phyloP scores from a whole-genome alignment of 371 early-diverging fungal species.

The Apophysomyces elegans region DNA sequence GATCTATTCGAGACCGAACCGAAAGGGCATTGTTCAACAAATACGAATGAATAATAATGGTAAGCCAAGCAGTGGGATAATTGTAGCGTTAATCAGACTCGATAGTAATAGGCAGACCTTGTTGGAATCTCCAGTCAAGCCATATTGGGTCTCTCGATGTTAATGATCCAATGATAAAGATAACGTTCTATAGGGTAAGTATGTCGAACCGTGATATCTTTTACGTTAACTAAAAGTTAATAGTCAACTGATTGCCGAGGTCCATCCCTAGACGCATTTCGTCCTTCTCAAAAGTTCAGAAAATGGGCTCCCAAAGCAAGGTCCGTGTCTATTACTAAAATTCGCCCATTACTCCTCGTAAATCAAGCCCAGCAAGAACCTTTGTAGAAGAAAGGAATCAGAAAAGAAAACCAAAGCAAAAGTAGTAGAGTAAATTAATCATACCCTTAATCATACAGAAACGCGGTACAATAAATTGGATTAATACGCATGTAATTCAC shows the following conservation, averaged over 20 bases:
- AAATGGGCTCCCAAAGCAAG: constrained; percentile 14
- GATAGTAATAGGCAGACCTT: neutral
- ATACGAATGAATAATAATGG: constrained; percentile 18
- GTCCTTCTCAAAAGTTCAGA: constrained; percentile 7
- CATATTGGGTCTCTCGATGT: constrained; percentile 16
- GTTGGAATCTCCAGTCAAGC: constrained; percentile 17
- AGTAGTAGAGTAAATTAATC: too few species aligned
- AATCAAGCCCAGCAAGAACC: neutral
- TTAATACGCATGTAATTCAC: too few species aligned
- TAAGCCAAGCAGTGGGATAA: neutral
- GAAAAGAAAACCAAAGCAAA: too few species aligned
- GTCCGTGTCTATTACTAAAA: constrained; percentile 16
- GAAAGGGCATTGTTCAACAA: constrained; percentile 19
- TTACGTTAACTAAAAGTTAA: neutral
- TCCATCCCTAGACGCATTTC: constrained; percentile 2
- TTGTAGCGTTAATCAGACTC: neutral
- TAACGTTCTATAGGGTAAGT: constrained; percentile 19
- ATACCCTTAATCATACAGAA: too few species aligned
- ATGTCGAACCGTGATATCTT: neutral
- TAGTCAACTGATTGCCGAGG: constrained; percentile 19
- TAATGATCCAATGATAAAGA: constrained; percentile 22
- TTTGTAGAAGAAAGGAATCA: neutral
- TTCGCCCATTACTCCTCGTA: constrained; percentile 14
- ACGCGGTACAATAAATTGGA: too few species aligned
- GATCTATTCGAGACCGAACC: constrained; percentile 17